Evolutionary conservation across 2,329 filamentous ascomycete genomes (phyloP), one percentile per base, ranked within the genome.

Genomic region (Paecilomyces dactylethromorphus): DNA sequence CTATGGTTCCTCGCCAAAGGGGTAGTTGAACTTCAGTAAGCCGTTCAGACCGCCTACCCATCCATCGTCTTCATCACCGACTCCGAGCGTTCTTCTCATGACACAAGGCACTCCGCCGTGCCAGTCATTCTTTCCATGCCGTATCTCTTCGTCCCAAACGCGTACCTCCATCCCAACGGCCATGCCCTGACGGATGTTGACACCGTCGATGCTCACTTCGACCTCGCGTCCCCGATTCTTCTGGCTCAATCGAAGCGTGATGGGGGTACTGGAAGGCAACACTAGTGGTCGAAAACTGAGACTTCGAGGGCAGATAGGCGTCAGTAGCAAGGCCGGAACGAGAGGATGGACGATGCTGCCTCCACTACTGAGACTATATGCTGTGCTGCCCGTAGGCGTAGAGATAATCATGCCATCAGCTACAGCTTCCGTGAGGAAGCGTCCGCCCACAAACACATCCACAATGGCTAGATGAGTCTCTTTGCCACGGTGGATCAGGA

Each of bases 41-140:
- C 91, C 91, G 70, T 96, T 99, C 69, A 99, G 76, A 0, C 94
- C 93, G 0, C 93, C 93, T 2, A 99, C 93, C 94, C 94, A 99
- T 18, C 93, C 91, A 73, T 97, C 93, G 68, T 97, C 91, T 24
- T 81, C 79, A 66, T 75, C 79, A 45, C 71, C 75, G 3, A 70
- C 65, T 65, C 82, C 78, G 66, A 80, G 67, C 65, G 77, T 63
- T 53, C 82, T 83, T 53, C 92, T 81, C 69, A 97, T 94, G 32
- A 97, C 90, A 71, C 92, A 96, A 2, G 94, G 94, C 13, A 97
- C 92, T 11, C 93, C 93, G 26, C 92, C 91, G 32, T 83, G 80
- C 89, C 83, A 84, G 53, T 81, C 78, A 29, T 79, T 79, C 59
- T 75, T 71, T 29, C 71, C 66, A 60, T 75, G 73, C 56, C 82